Evolutionary conservation across 345 rosid genomes (phyloP).

Genomic region (Stellera chamaejasme): DNA sequence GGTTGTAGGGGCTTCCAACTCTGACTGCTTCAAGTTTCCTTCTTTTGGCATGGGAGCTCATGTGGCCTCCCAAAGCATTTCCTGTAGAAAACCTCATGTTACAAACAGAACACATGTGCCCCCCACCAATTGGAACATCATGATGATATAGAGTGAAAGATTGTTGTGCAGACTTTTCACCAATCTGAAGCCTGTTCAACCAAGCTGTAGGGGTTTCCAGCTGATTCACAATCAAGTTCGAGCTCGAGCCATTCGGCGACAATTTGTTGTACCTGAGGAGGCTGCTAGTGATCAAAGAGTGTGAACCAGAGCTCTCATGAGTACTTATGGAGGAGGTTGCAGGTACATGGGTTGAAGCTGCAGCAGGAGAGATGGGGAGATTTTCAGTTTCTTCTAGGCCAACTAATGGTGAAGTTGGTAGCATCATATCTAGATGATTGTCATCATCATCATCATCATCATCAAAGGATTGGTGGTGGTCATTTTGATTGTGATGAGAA

Average conservation of each 20-base stretch:
- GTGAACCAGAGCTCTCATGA: too few species aligned
- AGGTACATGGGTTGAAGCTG: not conserved
- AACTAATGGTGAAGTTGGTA: not conserved
- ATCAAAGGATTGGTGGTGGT: not conserved
- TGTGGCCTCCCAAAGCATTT: conserved; percentile 17
- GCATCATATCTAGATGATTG: not conserved
- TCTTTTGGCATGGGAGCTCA: conserved; percentile 14
- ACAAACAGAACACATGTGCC: conserved; percentile 9
- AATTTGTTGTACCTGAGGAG: too few species aligned
- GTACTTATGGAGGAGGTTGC: not conserved
- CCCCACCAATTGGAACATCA: not conserved
- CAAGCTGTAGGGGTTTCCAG: not conserved
- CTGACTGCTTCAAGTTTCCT: conserved; percentile 11
- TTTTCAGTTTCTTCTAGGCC: not conserved
- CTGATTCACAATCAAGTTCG: too few species aligned
- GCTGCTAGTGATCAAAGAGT: too few species aligned
- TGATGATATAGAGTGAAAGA: not conserved
- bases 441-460: not conserved
- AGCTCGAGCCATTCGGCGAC: too few species aligned
- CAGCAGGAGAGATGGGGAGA: too few species aligned
- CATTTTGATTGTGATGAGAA: not conserved
- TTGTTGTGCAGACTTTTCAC: not conserved
- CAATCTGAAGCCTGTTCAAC: not conserved
- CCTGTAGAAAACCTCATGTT: conserved; percentile 8
- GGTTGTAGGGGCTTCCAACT: not conserved